Conservation (phyloP, 1,284 basidiomycete species). For the Heliocybe sulcata region DNA sequence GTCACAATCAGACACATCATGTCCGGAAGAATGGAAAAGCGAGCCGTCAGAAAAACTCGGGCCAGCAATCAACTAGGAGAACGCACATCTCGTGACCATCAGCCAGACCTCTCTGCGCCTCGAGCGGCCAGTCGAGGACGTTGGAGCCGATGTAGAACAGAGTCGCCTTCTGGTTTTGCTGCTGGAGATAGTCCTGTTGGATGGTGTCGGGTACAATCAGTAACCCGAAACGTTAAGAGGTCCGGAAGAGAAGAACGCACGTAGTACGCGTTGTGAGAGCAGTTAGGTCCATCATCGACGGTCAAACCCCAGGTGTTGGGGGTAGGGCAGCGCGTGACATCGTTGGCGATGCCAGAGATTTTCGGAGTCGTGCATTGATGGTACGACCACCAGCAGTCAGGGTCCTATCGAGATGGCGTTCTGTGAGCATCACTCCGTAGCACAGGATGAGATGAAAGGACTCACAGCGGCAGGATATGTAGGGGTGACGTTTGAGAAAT, state of each 20-base stretch:
- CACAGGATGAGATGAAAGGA: not conserved
- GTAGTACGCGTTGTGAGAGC: constrained; percentile 58
- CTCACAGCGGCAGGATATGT: constrained; percentile 18
- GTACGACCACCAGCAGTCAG: constrained; percentile 55
- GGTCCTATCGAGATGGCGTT: constrained; percentile 18
- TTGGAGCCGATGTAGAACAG: constrained; percentile 80
- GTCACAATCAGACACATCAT: no score
- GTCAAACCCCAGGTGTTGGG: constrained; percentile 56
- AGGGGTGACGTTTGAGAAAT: constrained; percentile 22
- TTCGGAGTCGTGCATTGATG: constrained; percentile 53
- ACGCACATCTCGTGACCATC: constrained; percentile 63
- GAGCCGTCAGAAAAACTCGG: not conserved
- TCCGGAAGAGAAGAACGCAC: constrained; percentile 8
- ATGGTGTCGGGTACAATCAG: not conserved
- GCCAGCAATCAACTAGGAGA: constrained; percentile 19
- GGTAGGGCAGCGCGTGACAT: constrained; percentile 60
- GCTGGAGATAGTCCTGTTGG: constrained; percentile 38
- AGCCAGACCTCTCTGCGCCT: constrained; percentile 58
- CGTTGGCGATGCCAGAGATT: constrained; percentile 30
- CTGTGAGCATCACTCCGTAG: not conserved
- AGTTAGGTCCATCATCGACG: constrained; percentile 73
- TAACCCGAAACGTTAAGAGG: not conserved
- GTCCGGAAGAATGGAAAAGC: no score
- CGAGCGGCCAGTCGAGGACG: constrained; percentile 63
- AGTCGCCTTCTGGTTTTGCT: constrained; percentile 67